Evolutionary conservation across 768 basidiomycete genomes (phyloP).

Genomic region (Vararia minispora): DNA sequence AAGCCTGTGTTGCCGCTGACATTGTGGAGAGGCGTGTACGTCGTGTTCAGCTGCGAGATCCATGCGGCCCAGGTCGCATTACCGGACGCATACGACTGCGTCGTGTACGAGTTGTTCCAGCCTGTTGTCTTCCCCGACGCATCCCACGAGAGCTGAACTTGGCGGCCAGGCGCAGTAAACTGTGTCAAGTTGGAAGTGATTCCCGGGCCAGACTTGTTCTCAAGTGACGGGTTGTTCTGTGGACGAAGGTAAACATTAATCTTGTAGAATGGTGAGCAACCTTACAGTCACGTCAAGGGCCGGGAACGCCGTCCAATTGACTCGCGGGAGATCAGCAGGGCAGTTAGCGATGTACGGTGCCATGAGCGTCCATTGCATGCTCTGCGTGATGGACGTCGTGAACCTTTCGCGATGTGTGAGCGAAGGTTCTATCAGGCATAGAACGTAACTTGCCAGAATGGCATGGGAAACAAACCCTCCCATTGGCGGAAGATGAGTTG

Average conservation of each 20-base stretch:
- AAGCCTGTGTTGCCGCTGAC: constrained; percentile 31
- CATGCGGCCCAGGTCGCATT: constrained; percentile 35
- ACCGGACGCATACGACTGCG: constrained; percentile 36
- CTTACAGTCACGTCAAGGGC: constrained; percentile 34
- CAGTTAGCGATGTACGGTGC: constrained; percentile 41
- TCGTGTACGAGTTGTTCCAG: constrained; percentile 40
- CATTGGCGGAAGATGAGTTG: constrained; percentile 58
- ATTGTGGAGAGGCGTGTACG: constrained; percentile 38
- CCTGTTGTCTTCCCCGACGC: constrained; percentile 39
- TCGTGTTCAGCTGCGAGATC: constrained; percentile 51
- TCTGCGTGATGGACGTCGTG: constrained; percentile 45
- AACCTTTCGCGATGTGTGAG: constrained; percentile 27
- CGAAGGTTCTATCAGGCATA: background rate
- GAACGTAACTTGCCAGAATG: constrained; percentile 25
- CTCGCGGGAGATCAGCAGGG: constrained; percentile 38
- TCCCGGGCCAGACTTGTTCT: constrained; percentile 32
- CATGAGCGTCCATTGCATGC: constrained; percentile 52
- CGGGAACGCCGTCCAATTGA: constrained; percentile 48
- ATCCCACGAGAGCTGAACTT: constrained; percentile 43
- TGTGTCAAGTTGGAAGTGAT: constrained; percentile 45
- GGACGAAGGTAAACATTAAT: background rate
- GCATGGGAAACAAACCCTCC: constrained; percentile 50
- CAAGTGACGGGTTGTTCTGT: constrained; percentile 24
- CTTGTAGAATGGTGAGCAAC: background rate
- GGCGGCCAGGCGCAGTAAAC: constrained; percentile 32